Percentiles rank a stretch among this genome's conserved stretches.
Conservation (phyloP, 108 stramenopile genomes). For the Nannochloropsis oceanica region DNA sequence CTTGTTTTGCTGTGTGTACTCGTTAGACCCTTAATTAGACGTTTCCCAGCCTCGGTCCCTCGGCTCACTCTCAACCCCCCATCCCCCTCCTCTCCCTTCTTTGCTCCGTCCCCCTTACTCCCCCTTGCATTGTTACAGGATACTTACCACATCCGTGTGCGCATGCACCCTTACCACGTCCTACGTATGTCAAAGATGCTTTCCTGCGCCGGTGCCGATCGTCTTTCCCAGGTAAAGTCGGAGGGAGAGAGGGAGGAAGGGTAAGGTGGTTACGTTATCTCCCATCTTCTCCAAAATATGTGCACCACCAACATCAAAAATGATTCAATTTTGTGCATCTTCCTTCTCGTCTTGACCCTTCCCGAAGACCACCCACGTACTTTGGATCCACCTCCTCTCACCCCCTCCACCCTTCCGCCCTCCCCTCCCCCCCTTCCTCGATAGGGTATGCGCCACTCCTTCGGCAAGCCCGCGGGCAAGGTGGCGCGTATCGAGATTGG, state of each 20-base stretch:
- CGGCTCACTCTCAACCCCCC: too few relatives aligned
- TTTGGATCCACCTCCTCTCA: background rate
- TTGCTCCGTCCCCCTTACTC: too few relatives aligned
- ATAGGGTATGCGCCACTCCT: constrained; percentile 96
- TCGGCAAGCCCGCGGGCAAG: constrained; percentile 98
- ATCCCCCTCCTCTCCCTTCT: too few relatives aligned
- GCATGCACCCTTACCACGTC: constrained; percentile 99
- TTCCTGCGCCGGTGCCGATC: constrained; percentile 99
- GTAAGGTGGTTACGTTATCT: too few relatives aligned
- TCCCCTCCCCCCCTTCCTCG: background rate
- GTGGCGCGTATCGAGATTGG: constrained; percentile 98
- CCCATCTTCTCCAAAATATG: too few relatives aligned
- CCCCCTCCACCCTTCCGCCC: background rate
- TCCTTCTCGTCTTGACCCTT: background rate
- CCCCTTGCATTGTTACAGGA: constrained; percentile 31
- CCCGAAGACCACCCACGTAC: background rate
- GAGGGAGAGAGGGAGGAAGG: background rate
- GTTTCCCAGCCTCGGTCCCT: too few relatives aligned
- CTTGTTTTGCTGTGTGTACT: too few relatives aligned
- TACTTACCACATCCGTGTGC: constrained; percentile 95
- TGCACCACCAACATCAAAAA: background rate
- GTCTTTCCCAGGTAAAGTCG: constrained; percentile 41
- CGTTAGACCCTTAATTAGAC: too few relatives aligned
- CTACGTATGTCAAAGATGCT: constrained; percentile 99
- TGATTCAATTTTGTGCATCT: background rate